Conservation (phyloP, 2,329 filamentous ascomycete genomes). For the Monilinia polystroma region DNA sequence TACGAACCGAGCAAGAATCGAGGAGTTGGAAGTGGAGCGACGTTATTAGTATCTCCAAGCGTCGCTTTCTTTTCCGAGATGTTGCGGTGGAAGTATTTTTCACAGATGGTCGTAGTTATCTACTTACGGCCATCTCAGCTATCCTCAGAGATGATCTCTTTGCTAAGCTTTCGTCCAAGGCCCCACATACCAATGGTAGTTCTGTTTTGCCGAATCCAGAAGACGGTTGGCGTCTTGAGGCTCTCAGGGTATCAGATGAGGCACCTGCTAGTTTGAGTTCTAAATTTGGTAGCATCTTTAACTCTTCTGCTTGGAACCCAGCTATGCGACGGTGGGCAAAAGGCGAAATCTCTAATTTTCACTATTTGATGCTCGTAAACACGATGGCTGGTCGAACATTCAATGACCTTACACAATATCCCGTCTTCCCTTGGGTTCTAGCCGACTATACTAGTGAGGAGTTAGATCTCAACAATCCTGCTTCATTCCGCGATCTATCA, state of each 20-base stretch:
- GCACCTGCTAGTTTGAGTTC: constrained; percentile 68
- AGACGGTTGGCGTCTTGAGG: constrained; percentile 88
- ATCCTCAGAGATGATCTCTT: constrained; percentile 76
- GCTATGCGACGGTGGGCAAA: constrained; percentile 87
- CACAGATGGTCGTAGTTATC: constrained; percentile 90
- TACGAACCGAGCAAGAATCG: constrained; percentile 70
- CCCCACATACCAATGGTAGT: constrained; percentile 73
- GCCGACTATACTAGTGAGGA: constrained; percentile 95
- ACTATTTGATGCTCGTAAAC: constrained; percentile 98
- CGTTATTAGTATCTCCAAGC: constrained; percentile 92
- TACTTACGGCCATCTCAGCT: constrained; percentile 79
- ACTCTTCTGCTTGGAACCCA: constrained; percentile 75
- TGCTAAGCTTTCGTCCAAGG: constrained; percentile 70
- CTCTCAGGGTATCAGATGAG: constrained; percentile 66
- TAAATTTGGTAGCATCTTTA: constrained; percentile 91
- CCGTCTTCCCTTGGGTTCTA: constrained; percentile 95
- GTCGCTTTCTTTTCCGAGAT: constrained; percentile 91
- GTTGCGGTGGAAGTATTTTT: constrained; percentile 98
- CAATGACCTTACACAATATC: constrained; percentile 97
- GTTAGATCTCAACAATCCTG: constrained; percentile 79
- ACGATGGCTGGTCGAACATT: constrained; percentile 96
- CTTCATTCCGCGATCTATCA: constrained; percentile 83
- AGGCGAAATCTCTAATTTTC: constrained; percentile 96
- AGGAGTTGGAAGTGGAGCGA: constrained; percentile 93
- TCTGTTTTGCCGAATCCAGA: constrained; percentile 73